Evolutionary conservation across 169 alveolate genomes (phyloP), one percentile per base, ranked within the genome.

Genomic region (Babesia ovis): DNA sequence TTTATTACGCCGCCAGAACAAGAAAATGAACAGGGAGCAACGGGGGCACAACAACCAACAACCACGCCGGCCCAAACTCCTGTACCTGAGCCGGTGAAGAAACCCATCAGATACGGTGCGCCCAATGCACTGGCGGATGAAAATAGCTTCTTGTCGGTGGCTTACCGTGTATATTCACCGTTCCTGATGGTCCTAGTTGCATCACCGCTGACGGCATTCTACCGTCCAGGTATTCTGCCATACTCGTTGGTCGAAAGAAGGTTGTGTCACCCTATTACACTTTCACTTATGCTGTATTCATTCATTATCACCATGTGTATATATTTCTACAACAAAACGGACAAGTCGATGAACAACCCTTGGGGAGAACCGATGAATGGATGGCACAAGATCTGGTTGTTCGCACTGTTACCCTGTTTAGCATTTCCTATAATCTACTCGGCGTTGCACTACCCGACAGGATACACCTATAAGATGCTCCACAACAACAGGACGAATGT

Each of bases 211-310:
- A 60, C 20, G 29, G 32, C 9, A 18, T 62, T 73, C 31, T 64
- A 45, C 37, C 12, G n/a, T 12, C 84, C 84, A 3, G 75, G 73
- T 4, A 35, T 73, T n/a, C 23, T 73, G 41, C 84, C 84, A 25
- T 73, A 73, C 43, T 3, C 75, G 14, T 12, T 73, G 29, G 39
- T 73, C 11, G 75, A 73, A n/a, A 0, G 68, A 31, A 64, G 46
- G 9, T 25, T 32, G 43, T 46, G 67, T 22, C 71, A 60, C 48
- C 69, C 68, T 14, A 51, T 73, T n/a, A 73, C 16, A 41, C 3
- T 73, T 51, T 20, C 32, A 22, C n/a, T 20, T 6, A 53, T 51
- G 64, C 51, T 57, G 29, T 73, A 58, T 43, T 16, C 56, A 18
- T 42, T 73, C 45, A 16, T 34, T 18, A 57, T 57, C n/a, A 57